Evolutionary conservation across 2,329 filamentous ascomycete genomes (phyloP).

Genomic region (Colletotrichum sp.): DNA sequence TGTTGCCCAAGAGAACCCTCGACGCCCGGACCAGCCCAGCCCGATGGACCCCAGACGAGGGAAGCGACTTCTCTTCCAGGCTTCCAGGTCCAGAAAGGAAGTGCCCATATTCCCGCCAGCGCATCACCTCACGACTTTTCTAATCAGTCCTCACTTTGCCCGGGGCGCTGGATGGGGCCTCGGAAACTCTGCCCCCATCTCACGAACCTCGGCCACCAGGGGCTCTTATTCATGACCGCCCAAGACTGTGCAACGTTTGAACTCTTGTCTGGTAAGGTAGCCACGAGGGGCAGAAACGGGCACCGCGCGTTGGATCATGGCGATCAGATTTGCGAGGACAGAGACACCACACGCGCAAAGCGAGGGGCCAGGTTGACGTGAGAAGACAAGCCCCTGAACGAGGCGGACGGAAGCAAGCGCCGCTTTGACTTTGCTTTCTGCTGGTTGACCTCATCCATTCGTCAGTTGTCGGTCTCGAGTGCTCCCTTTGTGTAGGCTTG

Average conservation of each 20-base stretch:
- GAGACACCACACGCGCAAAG: no score
- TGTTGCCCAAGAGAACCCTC: not conserved
- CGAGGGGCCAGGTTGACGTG: not conserved
- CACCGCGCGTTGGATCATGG: not conserved
- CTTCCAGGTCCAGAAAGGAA: not conserved
- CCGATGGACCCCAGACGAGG: not conserved
- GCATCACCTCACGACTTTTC: not conserved
- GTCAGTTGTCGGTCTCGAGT: not conserved
- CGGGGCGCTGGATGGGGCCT: not conserved
- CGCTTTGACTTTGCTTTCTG: not conserved
- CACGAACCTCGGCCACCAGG: not conserved
- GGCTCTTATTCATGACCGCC: not conserved
- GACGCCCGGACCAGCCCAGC: conserved; percentile 1
- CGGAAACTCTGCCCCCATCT: not conserved
- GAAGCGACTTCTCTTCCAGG: not conserved
- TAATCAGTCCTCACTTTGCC: not conserved
- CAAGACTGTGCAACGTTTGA: not conserved
- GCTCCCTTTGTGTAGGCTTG: not conserved
- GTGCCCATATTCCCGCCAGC: not conserved
- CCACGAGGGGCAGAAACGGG: not conserved
- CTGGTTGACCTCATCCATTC: not conserved
- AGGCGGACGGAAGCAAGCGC: not conserved
- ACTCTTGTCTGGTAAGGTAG: not conserved
- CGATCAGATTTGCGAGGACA: not conserved
- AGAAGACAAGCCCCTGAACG: not conserved